Base-by-base conservation (phyloP, 345 rosid genomes). In the Rhizophora apiculata region DNA sequence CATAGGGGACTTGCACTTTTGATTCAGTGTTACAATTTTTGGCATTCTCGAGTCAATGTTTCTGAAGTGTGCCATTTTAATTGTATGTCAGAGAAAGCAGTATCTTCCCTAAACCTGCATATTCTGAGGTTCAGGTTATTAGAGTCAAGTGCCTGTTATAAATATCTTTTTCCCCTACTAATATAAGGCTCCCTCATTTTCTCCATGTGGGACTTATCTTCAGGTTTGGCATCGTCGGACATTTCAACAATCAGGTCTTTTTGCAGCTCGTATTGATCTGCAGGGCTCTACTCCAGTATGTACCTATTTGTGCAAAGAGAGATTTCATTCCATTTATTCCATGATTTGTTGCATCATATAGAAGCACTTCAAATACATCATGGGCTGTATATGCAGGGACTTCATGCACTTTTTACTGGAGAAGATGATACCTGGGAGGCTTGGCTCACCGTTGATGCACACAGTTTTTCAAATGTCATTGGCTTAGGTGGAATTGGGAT, bases 391-490 rank as follows among this genome's bases (percentile, higher is more conserved):
- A 34, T 79, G 62, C 69, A 95, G 99, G 97, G 98, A 76, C 92
- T 92, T 72, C 92, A 95, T 84, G 90, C 89, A 9, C 87, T 95
- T 73, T 90, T 90, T 79, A 95, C 91, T 0, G 98, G 96, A 70
- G 99, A 95, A 84, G 98, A 92, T 80, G 78, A 86, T 68, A 92
- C 96, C 27, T 95, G 99, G 99, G 97, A 95, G 79, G 96, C 97
- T 51, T 92, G 94, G 96, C 89, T 95, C 61, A 90, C 80, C 76
- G 89, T 83, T 71, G 97, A 92, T 73, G 85, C 89, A 27, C 85
- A 91, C 75, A 91, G 98, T 19, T 83, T 92, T 82, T 79, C 92
- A 57, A 75, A 90, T 72, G 68, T 88, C 64, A 70, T 92, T 73
- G 82, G 84, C 65, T 83, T 90, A 60, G 67, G 86, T 64, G 89